Percentiles rank a stretch among this genome's conserved stretches.
Conservation (phyloP, 331 rosid genomes). For the Pyrus hybrid region DNA sequence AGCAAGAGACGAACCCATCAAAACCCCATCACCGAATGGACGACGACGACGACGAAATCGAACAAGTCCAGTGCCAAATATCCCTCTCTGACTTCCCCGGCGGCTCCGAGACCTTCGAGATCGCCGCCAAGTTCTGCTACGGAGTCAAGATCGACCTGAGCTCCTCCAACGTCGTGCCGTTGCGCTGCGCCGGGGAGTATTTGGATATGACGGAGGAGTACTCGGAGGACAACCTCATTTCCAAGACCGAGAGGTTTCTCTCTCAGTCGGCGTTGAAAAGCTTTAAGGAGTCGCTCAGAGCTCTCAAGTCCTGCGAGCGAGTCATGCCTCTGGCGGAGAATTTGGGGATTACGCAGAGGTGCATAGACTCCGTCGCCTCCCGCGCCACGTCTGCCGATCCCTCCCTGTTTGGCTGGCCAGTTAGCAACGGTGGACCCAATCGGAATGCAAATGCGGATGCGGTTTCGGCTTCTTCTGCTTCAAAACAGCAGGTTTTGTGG, state of each 20-base stretch:
- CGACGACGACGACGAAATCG: no score
- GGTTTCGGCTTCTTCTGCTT: slow-evolving; percentile 5
- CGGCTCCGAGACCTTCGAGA: no score
- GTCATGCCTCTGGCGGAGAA: slow-evolving; percentile 56
- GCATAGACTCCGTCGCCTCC: slow-evolving; percentile 57
- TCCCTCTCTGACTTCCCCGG: no score
- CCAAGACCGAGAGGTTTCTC: slow-evolving; percentile 54
- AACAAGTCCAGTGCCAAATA: no score
- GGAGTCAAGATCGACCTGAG: no score
- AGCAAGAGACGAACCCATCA: no score
- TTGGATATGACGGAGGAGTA: no score
- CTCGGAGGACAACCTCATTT: no score
- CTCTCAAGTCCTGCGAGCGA: slow-evolving; percentile 70
- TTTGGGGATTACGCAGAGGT: slow-evolving; percentile 57
- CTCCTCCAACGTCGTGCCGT: no score
- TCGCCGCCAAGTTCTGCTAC: no score
- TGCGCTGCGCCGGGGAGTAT: no score
- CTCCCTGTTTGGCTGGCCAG: slow-evolving; percentile 80
- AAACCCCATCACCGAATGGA: no score
- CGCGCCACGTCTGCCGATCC: slow-evolving; percentile 71
- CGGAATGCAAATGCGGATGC: neutral
- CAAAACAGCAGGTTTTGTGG: slow-evolving; percentile 57
- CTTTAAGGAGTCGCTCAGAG: slow-evolving; percentile 60
- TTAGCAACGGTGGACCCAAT: slow-evolving; percentile 32
- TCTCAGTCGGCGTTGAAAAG: slow-evolving; percentile 62